phyloP scores from a whole-genome alignment of 179 eudicot genomes.

The Pouteria campechiana region DNA sequence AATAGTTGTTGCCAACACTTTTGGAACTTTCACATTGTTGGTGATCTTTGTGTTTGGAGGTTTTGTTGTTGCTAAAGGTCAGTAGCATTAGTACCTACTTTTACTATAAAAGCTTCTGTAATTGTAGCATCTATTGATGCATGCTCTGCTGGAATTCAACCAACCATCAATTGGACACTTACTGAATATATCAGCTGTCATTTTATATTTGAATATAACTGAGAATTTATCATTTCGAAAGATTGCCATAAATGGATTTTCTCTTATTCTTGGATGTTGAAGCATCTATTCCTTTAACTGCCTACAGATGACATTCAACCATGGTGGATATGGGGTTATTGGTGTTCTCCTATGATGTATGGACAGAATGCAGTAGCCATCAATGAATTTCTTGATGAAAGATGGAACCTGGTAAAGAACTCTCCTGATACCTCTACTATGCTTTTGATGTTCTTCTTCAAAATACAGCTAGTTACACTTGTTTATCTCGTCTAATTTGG shows the following conservation, averaged over 20 bases:
- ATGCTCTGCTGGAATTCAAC: no score
- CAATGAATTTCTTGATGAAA: constrained; percentile 65
- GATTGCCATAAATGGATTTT: no score
- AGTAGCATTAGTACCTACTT: constrained; percentile 1
- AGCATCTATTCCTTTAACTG: background rate
- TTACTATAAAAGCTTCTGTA: background rate
- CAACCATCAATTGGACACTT: no score
- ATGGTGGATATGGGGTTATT: constrained; percentile 92
- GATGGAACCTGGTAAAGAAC: constrained; percentile 59
- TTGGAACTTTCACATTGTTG: constrained; percentile 51
- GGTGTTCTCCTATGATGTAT: constrained; percentile 78
- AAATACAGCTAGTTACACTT: background rate
- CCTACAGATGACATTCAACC: constrained; percentile 59
- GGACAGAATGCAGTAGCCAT: constrained; percentile 75
- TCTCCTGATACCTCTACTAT: background rate
- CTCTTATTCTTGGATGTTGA: no score
- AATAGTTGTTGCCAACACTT: constrained; percentile 55
- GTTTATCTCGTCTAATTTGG: no score
- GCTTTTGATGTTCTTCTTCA: background rate
- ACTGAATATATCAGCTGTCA: no score
- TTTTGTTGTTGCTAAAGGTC: constrained; percentile 69
- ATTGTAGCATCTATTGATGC: constrained; percentile 2
- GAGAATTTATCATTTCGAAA: no score
- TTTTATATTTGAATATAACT: no score
- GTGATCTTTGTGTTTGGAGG: constrained; percentile 74